Evolutionary conservation across 1,284 basidiomycete genomes (phyloP), one percentile per base, ranked within the genome.

Genomic region (Marasmius sp.): DNA sequence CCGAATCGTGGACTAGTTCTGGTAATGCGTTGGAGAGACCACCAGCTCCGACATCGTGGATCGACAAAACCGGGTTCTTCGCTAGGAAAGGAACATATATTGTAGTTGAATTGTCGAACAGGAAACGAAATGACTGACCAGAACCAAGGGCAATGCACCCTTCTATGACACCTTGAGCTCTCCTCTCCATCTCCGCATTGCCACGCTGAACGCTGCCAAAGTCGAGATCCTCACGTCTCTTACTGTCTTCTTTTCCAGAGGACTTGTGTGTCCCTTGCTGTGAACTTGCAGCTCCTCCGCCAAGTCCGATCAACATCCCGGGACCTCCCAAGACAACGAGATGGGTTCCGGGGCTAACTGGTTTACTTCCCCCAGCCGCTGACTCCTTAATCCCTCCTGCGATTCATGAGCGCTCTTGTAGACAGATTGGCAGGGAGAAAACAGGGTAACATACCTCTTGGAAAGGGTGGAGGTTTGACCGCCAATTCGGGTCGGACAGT

Each of bases 21-120:
- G 97, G 97, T 5, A 99, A 82, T 20, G 97, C 97, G 73, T 99
- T 99, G 50, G 94, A 97, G 38, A 99, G 77, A 45, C 97, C 97
- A 47, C 97, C 97, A 9, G 97, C 97, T 59, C 97, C 97, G 41
- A 99, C 97, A 72, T 99, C 97, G 78, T 99, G 97, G 61, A 99
- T 97, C 61, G 93, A 96, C 75, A 95, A 88, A 65, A 99, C 95
- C 1, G 96, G 97, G 73, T 89, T 97, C 51, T 72, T 75, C 1
- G 83, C 47, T 41, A 20, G 16, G 16, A 18, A 20, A 20, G 45
- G 45, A 12, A 43, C 11, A 43, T 27, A 43, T 27, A 27, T 27
- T 27, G 2, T 27, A 27, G 27, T 27, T 27, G 27, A 27, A 27
- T 2, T 5, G 27, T 27, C 27, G 5, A 27, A 27, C 27, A 27